These are phyloP conservation scores for Epichloe baconii DNA, from an alignment of 2,329 filamentous ascomycete genomes.

Conservation along the genomic window DNA sequence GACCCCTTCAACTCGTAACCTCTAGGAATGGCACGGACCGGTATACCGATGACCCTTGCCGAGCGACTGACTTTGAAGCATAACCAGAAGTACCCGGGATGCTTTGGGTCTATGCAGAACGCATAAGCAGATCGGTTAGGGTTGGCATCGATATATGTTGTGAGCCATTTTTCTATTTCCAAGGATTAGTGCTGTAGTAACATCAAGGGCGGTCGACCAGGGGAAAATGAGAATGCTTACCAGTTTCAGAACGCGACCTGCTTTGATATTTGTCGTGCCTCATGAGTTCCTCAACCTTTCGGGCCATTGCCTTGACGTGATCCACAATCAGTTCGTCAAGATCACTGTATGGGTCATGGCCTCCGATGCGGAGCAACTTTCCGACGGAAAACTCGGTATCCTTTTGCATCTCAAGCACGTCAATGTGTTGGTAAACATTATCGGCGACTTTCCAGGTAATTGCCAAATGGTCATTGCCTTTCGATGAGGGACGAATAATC, in stretches of 20 bases:
- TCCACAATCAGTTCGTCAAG: constrained; percentile 94
- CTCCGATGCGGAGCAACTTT: constrained; percentile 68
- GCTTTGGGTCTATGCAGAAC: constrained; percentile 86
- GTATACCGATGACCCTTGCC: constrained; percentile 63
- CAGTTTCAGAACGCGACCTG: constrained; percentile 65
- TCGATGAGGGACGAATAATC: constrained; percentile 89
- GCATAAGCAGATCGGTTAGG: constrained; percentile 86
- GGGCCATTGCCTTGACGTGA: constrained; percentile 94
- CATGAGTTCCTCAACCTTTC: constrained; percentile 94
- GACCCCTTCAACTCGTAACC: constrained; percentile 84
- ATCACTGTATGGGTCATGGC: constrained; percentile 88
- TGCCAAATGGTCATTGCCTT: constrained; percentile 87
- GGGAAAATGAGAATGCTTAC: constrained; percentile 40
- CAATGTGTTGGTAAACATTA: constrained; percentile 92
- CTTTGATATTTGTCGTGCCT: constrained; percentile 87
- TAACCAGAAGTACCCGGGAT: constrained; percentile 87
- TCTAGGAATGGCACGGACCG: constrained; percentile 82
- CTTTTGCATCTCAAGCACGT: constrained; percentile 93
- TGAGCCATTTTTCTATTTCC: constrained; percentile 75
- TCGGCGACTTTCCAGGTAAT: constrained; percentile 98
- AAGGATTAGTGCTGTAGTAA: too few relatives aligned
- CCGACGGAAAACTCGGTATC: constrained; percentile 94
- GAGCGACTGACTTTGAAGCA: constrained; percentile 86
- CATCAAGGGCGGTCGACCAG: constrained; percentile 9
- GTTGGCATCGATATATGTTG: constrained; percentile 91